Percentiles rank a stretch among this genome's conserved stretches.
phyloP scores from a whole-genome alignment of 2,329 filamentous ascomycete genomes.

The Massarina eburnea region DNA sequence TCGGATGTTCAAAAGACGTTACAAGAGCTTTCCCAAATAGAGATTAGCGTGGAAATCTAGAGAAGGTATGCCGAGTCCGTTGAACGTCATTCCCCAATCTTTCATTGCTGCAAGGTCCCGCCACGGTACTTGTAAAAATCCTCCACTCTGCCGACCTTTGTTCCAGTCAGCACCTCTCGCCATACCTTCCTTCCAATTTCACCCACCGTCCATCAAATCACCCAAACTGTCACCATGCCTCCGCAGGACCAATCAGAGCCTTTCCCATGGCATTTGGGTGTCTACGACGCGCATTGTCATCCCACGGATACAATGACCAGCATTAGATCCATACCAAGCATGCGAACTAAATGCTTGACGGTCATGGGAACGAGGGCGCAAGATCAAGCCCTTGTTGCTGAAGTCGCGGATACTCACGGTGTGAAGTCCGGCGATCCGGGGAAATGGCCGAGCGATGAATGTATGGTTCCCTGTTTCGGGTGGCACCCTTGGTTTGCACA shows the following conservation, averaged over 20 bases:
- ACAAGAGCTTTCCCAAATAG: neutral
- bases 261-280: conserved; percentile 70
- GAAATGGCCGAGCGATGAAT: conserved; percentile 39
- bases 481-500: conserved; percentile 89
- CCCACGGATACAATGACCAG: conserved; percentile 75
- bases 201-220: neutral
- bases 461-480: conserved; percentile 72
- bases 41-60: neutral
- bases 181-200: neutral
- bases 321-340: conserved; percentile 59
- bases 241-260: conserved; percentile 3
- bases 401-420: conserved; percentile 60
- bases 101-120: too few species aligned
- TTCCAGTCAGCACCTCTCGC: too few species aligned
- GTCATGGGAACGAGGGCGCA: conserved; percentile 77
- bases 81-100: conserved; percentile 1
- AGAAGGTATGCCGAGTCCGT: neutral
- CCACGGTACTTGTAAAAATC: too few species aligned
- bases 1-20: neutral
- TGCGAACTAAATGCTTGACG: conserved; percentile 68
- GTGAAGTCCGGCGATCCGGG: conserved; percentile 40
- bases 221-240: neutral
- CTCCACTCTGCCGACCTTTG: too few species aligned
- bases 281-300: conserved; percentile 82
- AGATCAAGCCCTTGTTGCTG: conserved; percentile 72